Base-by-base conservation (phyloP, 805 yeast species). In the Ogataea pignaliae region DNA sequence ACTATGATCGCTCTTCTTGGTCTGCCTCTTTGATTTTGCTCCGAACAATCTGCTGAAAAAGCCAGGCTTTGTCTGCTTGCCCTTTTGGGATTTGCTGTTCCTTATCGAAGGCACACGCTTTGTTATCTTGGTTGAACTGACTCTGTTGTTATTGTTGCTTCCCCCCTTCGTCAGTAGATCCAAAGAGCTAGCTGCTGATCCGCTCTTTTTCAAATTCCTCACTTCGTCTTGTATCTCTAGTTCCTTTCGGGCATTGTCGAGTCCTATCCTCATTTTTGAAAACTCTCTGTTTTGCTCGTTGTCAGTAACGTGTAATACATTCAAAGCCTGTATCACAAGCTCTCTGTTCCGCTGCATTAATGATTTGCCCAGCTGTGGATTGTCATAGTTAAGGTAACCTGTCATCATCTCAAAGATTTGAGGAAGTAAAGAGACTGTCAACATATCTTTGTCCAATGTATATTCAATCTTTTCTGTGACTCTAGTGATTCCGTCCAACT, bases 321-420 rank as follows among this genome's bases (percentile, higher is more conserved):
- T 36, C 9, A 50, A 11, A 3, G 55, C 56, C n/a, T 43, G 39
- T 1, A 41, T 30, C 10, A 57, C 36, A 6, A 62, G 43, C 17
- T 44, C 42, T 1, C 50, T 57, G 50, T 72, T 70, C 10, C 63
- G 50, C 2, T 51, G 41, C 7, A 69, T 45, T 15, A 72, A 51
- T 12, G 51, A 43, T 11, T 51, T 54, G 1, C 58, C 51, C 41
- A 65, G 48, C 3, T 40, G 45, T 3, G 57, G 53, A 46, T 73
- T 72, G 5, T 63, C 64, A 12, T 69, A 56, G 10, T 72, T 61
- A 34, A 68, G 44, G 29, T 57, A 61, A 17, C 63, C 52, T 0
- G 66, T 59, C 50, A 66, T 56, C 30, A 71, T 41, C 29, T 63
- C 61, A 10, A 72, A 60, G 4, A 74, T 47, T 43, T 73, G 72